phyloP scores from a whole-genome alignment of 192 early-diverging fungal genomes.

The Umbelopsis sp. region DNA sequence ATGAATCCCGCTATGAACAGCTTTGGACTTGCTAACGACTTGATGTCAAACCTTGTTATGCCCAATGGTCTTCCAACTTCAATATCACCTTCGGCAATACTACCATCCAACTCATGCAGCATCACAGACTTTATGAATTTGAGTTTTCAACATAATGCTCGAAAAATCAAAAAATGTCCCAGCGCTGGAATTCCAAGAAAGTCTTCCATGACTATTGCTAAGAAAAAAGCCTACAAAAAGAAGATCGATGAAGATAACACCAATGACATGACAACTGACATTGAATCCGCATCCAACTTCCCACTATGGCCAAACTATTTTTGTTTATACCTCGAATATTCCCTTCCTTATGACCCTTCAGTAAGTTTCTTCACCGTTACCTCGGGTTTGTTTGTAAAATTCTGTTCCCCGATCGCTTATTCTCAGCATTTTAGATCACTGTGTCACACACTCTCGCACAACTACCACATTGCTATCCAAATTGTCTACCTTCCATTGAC shows the following conservation, averaged over 20 bases:
- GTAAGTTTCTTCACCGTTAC: neutral
- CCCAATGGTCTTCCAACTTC: constrained; percentile 3
- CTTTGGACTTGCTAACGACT: neutral
- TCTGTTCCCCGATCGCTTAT: neutral
- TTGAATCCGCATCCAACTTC: constrained; percentile 11
- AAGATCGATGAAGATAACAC: constrained; percentile 5
- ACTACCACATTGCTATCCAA: constrained; percentile 32
- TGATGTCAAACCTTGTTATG: constrained; percentile 14
- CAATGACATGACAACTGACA: neutral
- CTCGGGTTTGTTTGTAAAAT: neutral
- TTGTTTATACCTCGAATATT: constrained; percentile 42
- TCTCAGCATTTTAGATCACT: constrained; percentile 22
- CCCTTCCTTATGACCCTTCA: constrained; percentile 31
- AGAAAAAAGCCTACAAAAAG: constrained; percentile 15
- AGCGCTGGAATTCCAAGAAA: constrained; percentile 4
- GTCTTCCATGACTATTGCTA: neutral
- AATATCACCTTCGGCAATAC: constrained; percentile 4
- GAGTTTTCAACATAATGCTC: constrained; percentile 10
- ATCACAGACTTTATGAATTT: constrained; percentile 12
- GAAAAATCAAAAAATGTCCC: constrained; percentile 10
- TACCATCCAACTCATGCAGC: neutral
- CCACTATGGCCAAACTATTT: constrained; percentile 47
- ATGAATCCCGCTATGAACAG: neutral
- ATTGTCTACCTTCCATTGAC: constrained; percentile 27
- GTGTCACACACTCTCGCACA: constrained; percentile 40